Percentiles rank a stretch among this genome's conserved stretches.
These are phyloP conservation scores for Kandelia obovata DNA, from an alignment of 345 rosid genomes.

Conservation along the genomic window DNA sequence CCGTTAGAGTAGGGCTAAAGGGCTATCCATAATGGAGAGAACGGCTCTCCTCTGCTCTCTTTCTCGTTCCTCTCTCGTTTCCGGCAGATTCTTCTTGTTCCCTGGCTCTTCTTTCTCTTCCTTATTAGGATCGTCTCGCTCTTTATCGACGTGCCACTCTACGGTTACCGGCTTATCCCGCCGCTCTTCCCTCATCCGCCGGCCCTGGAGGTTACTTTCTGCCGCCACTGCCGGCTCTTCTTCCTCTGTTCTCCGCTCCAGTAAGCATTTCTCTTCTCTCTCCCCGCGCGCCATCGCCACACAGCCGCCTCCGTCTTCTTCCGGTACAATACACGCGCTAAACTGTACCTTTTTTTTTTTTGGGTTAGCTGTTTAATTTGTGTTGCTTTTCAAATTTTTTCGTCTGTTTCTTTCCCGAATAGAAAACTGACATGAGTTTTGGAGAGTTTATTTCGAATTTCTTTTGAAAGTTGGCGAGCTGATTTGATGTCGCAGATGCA, in stretches of 20 bases:
- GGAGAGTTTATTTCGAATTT: background rate
- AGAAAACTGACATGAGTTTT: background rate
- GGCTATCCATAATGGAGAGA: conserved; percentile 35
- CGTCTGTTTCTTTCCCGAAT: background rate
- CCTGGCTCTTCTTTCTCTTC: conserved; percentile 34
- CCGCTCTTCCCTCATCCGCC: conserved; percentile 43
- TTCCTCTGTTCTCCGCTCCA: conserved; percentile 26
- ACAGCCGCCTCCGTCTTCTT: conserved; percentile 46
- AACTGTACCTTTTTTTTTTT: too few species aligned
- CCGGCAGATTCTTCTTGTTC: conserved; percentile 36
- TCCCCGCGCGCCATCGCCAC: conserved; percentile 64
- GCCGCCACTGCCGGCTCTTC: conserved; percentile 20
- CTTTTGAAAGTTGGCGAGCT: background rate
- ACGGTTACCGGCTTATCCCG: conserved; percentile 29
- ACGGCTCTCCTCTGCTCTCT: conserved; percentile 53
- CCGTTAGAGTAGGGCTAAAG: too few species aligned
- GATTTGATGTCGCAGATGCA: conserved; percentile 19
- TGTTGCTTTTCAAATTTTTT: background rate
- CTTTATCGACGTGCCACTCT: conserved; percentile 39
- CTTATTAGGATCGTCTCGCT: background rate
- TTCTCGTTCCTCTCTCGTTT: conserved; percentile 45
- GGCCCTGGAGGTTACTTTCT: conserved; percentile 26
- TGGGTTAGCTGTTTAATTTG: background rate
- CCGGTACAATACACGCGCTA: conserved; percentile 35
- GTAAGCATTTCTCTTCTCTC: conserved; percentile 48